Conservation (phyloP, 2,329 filamentous ascomycete species). For the Tolypocladium album region DNA sequence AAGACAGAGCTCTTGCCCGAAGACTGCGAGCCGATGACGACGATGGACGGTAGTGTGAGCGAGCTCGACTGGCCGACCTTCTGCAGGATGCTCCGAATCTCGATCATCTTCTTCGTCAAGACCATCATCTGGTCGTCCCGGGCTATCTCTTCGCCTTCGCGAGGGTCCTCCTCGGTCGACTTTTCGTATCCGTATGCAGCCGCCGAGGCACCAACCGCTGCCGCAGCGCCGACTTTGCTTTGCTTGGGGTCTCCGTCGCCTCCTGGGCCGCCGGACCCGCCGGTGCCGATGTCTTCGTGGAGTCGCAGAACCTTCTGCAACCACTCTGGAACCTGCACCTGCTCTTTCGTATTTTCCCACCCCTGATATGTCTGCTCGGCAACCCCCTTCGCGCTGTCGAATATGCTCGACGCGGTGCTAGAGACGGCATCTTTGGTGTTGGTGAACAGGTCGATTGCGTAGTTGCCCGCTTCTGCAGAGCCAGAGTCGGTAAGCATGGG, state of each 20-base stretch:
- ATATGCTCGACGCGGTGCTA: conserved; percentile 56
- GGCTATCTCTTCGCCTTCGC: conserved; percentile 54
- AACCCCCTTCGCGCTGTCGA: conserved; percentile 62
- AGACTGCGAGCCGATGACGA: conserved; percentile 98
- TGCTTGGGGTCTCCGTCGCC: conserved; percentile 42
- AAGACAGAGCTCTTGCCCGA: conserved; percentile 96
- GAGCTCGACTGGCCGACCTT: conserved; percentile 85
- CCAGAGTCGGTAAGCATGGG: conserved; percentile 12
- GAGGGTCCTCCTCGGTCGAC: conserved; percentile 52
- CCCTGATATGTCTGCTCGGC: conserved; percentile 70
- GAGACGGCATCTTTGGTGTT: conserved; percentile 62
- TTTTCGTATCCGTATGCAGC: conserved; percentile 71
- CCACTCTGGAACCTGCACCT: conserved; percentile 63
- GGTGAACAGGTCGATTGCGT: conserved; percentile 55
- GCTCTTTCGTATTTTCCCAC: conserved; percentile 75
- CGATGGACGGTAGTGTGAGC: conserved; percentile 85
- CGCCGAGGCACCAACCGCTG: conserved; percentile 60
- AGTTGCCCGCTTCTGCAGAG: conserved; percentile 34
- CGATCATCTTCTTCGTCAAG: conserved; percentile 98
- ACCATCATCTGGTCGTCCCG: conserved; percentile 99
- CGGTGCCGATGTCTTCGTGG: conserved; percentile 48
- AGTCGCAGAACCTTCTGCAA: conserved; percentile 59
- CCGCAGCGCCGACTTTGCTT: conserved; percentile 49
- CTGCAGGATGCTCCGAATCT: conserved; percentile 86
- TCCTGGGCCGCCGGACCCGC: conserved; percentile 35